Evolutionary conservation across 768 basidiomycete genomes (phyloP).

Genomic region (Gloeostereum incarnatum): DNA sequence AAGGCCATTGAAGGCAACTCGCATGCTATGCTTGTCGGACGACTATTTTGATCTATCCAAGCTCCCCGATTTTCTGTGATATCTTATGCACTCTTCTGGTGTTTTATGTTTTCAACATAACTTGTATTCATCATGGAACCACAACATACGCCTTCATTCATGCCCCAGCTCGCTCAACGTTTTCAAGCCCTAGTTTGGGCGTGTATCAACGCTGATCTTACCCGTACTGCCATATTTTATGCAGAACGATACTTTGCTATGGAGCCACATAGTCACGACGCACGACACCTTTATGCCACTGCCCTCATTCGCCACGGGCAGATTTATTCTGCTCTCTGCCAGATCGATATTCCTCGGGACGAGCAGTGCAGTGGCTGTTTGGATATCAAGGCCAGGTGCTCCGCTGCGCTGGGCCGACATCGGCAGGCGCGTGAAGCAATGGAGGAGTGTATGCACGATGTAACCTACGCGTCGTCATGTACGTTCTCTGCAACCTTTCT

Average conservation of each 20-base stretch:
- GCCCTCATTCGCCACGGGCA: conserved; percentile 63
- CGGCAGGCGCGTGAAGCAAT: conserved; percentile 69
- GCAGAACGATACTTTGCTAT: conserved; percentile 77
- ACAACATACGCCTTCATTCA: conserved; percentile 38
- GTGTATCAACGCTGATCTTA: conserved; percentile 74
- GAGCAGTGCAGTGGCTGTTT: conserved; percentile 65
- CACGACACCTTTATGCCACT: conserved; percentile 79
- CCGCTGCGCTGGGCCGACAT: conserved; percentile 60
- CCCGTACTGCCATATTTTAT: conserved; percentile 79
- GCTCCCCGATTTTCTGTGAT: not conserved
- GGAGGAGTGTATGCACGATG: conserved; percentile 49
- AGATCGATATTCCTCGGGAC: conserved; percentile 56
- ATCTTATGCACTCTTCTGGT: not conserved
- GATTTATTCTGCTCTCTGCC: conserved; percentile 63
- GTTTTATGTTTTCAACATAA: not conserved
- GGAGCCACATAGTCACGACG: conserved; percentile 65
- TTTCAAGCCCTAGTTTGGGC: conserved; percentile 73
- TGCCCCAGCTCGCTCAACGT: conserved; percentile 54
- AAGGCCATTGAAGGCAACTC: too few relatives aligned
- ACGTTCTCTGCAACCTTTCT: conserved; percentile 18
- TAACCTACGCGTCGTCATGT: conserved; percentile 48
- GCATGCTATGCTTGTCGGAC: too few relatives aligned
- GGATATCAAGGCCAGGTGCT: conserved; percentile 74
- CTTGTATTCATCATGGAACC: conserved; percentile 39
- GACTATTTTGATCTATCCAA: too few relatives aligned